phyloP scores from a whole-genome alignment of 495 filamentous ascomycete species.

The Extremus antarcticus region DNA sequence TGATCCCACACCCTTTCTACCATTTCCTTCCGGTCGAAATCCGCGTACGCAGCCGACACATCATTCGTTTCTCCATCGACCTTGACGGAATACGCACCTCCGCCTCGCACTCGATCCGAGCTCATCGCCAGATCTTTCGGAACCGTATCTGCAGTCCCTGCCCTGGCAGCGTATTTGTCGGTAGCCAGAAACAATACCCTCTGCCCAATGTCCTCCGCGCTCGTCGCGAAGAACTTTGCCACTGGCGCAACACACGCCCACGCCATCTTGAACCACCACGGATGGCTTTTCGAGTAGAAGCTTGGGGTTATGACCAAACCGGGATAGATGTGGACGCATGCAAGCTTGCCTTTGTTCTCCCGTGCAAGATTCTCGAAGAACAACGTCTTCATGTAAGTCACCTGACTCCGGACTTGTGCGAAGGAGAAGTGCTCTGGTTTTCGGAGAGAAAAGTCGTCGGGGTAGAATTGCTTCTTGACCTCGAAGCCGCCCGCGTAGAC shows the following conservation, averaged over 20 bases:
- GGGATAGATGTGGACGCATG: slow-evolving; percentile 19
- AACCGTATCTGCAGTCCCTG: background rate
- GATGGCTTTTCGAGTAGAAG: background rate
- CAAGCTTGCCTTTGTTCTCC: slow-evolving; percentile 14
- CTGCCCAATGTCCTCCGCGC: slow-evolving; percentile 1
- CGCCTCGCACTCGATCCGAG: slow-evolving; percentile 1
- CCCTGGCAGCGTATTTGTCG: background rate
- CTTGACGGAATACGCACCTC: slow-evolving; percentile 4
- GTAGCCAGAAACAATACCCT: slow-evolving; percentile 1
- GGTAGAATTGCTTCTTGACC: slow-evolving; percentile 4
- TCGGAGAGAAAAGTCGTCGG: slow-evolving; percentile 15
- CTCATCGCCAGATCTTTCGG: background rate
- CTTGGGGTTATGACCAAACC: slow-evolving; percentile 17
- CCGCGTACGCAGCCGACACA: background rate
- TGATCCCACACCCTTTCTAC: slow-evolving; percentile 2
- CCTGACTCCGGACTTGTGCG: slow-evolving; percentile 4
- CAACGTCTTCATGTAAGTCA: slow-evolving; percentile 21
- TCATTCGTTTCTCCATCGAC: slow-evolving; percentile 3
- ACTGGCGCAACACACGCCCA: background rate
- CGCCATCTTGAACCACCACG: slow-evolving; percentile 7
- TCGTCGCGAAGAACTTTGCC: background rate
- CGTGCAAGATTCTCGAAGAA: slow-evolving; percentile 18
- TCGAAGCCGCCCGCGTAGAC: slow-evolving; percentile 22
- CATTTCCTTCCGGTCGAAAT: slow-evolving; percentile 1
- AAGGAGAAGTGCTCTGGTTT: slow-evolving; percentile 14